These are phyloP conservation scores for Termitomyces sp. DNA, from an alignment of 768 basidiomycete genomes.

Conservation along the genomic window DNA sequence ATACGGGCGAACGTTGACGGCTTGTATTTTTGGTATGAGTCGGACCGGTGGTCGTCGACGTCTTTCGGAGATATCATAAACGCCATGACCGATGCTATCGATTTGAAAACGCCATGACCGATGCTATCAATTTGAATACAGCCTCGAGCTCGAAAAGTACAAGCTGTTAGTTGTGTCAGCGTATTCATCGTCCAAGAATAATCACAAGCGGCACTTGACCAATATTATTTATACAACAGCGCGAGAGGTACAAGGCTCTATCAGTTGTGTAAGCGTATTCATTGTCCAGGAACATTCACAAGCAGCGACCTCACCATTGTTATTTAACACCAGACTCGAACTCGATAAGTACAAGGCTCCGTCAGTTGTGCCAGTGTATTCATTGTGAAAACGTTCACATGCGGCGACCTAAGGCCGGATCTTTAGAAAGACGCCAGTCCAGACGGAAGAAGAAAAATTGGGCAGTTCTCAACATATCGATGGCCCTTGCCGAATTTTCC, in stretches of 20 bases:
- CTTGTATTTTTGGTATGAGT: neutral
- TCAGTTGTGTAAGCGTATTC: neutral
- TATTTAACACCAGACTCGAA: neutral
- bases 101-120: no score
- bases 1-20: neutral
- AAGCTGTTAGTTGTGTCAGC: neutral
- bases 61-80: conserved; percentile 6
- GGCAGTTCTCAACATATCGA: neutral
- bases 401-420: neutral
- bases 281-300: neutral
- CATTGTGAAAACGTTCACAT: neutral
- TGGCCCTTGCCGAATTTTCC: neutral
- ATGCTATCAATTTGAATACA: neutral
- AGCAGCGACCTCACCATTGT: neutral
- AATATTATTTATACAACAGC: neutral
- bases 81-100: neutral
- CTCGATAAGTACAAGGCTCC: neutral
- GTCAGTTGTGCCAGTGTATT: neutral
- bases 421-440: neutral
- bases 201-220: neutral
- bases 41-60: neutral
- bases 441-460: neutral
- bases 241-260: neutral
- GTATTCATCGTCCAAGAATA: neutral
- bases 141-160: neutral